phyloP scores from a whole-genome alignment of 345 rosid species.

The Erodium maritimum region DNA sequence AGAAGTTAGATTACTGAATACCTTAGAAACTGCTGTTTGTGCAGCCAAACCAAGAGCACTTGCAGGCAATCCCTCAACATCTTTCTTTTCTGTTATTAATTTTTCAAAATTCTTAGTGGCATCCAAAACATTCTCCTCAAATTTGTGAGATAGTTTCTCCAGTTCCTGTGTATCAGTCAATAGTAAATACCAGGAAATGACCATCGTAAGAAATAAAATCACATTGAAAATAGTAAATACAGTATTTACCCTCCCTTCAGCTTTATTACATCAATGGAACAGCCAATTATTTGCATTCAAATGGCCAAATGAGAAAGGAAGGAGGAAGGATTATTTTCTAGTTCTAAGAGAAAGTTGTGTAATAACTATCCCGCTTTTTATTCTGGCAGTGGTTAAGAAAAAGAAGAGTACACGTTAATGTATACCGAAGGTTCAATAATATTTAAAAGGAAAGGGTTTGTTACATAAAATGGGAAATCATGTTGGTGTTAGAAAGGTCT shows the following conservation, averaged over 20 bases:
- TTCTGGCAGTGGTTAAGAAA: not conserved
- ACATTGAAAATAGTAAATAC: conserved; percentile 4
- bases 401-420: not conserved
- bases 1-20: conserved; percentile 11
- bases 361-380: not conserved
- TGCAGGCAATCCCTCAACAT: conserved; percentile 79
- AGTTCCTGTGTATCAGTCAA: conserved; percentile 45
- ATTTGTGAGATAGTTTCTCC: conserved; percentile 64
- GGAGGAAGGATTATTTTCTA: no score
- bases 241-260: not conserved
- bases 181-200: conserved; percentile 1
- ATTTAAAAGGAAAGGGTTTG: no score
- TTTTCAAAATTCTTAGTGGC: conserved; percentile 89
- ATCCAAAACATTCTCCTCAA: conserved; percentile 78
- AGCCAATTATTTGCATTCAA: not conserved
- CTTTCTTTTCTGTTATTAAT: conserved; percentile 63
- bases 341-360: not conserved
- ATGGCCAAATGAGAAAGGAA: not conserved
- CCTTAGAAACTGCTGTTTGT: conserved; percentile 83
- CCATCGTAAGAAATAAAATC: not conserved
- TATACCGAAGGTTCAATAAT: not conserved
- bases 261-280: no score
- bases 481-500: not conserved
- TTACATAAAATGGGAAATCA: not conserved
- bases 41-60: conserved; percentile 86